A percentile compares a stretch with the other conserved stretches of the same genome.
Evolutionary conservation across 495 filamentous ascomycete species (phyloP).

Genomic region (Halenospora varia): DNA sequence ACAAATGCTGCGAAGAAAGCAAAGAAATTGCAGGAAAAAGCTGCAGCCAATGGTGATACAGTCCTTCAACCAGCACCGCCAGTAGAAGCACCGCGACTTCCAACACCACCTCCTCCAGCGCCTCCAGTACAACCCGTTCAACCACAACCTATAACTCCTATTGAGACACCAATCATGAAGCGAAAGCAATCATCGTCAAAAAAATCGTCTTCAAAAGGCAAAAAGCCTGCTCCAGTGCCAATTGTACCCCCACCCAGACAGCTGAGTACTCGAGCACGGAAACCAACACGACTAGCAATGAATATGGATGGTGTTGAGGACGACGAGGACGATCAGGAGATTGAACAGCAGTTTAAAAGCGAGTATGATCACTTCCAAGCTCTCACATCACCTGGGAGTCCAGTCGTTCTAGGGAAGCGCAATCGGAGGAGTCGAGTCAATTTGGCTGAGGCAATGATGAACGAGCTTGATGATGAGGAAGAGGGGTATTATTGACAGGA

Average conservation of each 20-base stretch:
- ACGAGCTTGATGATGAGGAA: no score
- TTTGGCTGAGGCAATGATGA: no score
- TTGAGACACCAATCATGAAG: not conserved
- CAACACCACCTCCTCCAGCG: not conserved
- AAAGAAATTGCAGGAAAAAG: constrained; percentile 35
- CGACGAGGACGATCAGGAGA: constrained; percentile 3
- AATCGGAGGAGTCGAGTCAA: constrained; percentile 5
- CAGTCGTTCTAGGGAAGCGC: constrained; percentile 12
- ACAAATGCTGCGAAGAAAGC: constrained; percentile 48
- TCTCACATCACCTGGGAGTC: constrained; percentile 9
- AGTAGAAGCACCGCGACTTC: not conserved
- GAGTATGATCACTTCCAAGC: constrained; percentile 19
- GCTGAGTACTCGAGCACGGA: constrained; percentile 2
- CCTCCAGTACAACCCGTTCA: not conserved
- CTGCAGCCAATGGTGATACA: no score
- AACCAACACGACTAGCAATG: constrained; percentile 6
- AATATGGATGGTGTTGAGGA: constrained; percentile 9
- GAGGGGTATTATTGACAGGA: no score
- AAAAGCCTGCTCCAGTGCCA: not conserved
- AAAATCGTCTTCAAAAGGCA: not conserved
- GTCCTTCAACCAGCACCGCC: not conserved
- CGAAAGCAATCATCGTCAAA: not conserved
- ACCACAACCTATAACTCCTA: not conserved
- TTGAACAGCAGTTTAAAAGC: constrained; percentile 1
- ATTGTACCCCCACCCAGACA: not conserved